Evolutionary conservation across 305 asterid species (phyloP).

Genomic region (Fraxinus xanthoxyloides): DNA sequence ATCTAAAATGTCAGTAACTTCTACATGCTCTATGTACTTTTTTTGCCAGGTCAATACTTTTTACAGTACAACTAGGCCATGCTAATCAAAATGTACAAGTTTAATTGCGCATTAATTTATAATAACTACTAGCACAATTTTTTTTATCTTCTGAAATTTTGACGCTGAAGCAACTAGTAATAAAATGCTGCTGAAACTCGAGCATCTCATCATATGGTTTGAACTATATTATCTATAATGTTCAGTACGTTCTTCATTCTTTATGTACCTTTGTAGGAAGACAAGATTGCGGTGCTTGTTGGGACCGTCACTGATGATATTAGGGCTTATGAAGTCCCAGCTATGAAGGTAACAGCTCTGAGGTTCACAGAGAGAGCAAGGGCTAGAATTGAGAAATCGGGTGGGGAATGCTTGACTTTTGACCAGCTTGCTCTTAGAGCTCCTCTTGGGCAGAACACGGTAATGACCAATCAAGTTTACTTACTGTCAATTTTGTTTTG

Average conservation of each 20-base stretch:
- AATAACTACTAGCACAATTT: neutral
- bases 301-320: conserved; percentile 80
- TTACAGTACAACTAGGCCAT: neutral
- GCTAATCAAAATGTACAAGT: neutral
- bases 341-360: conserved; percentile 68
- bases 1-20: neutral
- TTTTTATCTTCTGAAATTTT: no score
- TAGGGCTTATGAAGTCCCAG: conserved; percentile 66
- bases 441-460: conserved; percentile 96
- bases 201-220: neutral
- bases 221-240: neutral
- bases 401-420: conserved; percentile 36
- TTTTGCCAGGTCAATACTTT: neutral
- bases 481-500: neutral
- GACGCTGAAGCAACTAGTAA: neutral
- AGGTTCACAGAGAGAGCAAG: conserved; percentile 87
- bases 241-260: neutral
- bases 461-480: neutral
- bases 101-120: neutral
- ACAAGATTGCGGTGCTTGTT: conserved; percentile 75
- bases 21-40: neutral
- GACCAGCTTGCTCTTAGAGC: conserved; percentile 92
- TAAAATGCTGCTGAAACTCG: neutral
- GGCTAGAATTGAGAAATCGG: conserved; percentile 94
- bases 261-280: conserved; percentile 42